Evolutionary conservation across 2,329 filamentous ascomycete species (phyloP).

Genomic region (Talaromyces sp.): DNA sequence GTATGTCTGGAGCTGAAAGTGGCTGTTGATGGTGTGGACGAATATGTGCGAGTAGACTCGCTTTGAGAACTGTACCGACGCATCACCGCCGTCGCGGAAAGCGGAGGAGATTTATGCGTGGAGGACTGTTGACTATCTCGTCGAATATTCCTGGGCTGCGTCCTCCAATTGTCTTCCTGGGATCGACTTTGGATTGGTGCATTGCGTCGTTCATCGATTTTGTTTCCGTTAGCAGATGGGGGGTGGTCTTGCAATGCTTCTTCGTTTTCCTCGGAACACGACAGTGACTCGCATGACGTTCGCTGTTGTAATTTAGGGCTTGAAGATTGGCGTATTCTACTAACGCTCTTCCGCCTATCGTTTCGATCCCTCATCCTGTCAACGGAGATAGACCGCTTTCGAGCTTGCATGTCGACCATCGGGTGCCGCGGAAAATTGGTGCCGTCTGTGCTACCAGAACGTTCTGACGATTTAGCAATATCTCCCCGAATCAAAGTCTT

Average conservation of each 20-base stretch:
- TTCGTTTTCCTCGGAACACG: constrained; percentile 13
- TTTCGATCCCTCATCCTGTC: constrained; percentile 2
- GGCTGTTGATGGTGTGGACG: constrained; percentile 27
- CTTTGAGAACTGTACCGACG: constrained; percentile 34
- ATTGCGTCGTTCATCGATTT: neutral
- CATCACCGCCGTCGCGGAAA: constrained; percentile 39
- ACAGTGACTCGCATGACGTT: constrained; percentile 10
- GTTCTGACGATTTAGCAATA: neutral
- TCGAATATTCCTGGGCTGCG: constrained; percentile 15
- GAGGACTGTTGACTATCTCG: constrained; percentile 18
- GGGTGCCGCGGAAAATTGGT: constrained; percentile 16
- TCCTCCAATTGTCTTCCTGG: constrained; percentile 3
- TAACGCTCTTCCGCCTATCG: neutral
- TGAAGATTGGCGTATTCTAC: neutral
- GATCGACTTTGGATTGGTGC: neutral
- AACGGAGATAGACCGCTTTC: constrained; percentile 11
- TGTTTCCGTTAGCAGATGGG: neutral
- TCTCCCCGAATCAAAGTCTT: constrained; percentile 14
- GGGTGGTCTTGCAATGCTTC: neutral
- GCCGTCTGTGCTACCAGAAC: neutral
- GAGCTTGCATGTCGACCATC: constrained; percentile 16
- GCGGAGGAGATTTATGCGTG: constrained; percentile 32
- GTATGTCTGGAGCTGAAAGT: constrained; percentile 32
- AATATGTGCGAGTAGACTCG: constrained; percentile 22
- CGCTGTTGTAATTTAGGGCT: neutral